Evolutionary conservation across 768 basidiomycete species (phyloP).

Genomic region (Filobasidium wieringae): DNA sequence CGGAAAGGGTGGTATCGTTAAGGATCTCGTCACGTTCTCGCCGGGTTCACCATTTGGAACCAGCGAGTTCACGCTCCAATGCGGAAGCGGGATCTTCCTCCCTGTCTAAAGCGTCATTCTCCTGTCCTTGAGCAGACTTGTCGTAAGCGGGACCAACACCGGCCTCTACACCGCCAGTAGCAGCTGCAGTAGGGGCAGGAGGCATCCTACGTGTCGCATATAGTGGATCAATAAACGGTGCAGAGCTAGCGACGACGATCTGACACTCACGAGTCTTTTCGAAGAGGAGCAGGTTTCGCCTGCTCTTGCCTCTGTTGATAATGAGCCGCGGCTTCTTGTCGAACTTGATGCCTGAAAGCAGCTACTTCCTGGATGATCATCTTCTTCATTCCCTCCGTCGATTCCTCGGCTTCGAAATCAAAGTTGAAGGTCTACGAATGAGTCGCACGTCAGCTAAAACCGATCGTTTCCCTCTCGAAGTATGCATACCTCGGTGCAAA

Average conservation of each 20-base stretch:
- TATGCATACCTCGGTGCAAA: slow-evolving; percentile 56
- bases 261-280: slow-evolving; percentile 24
- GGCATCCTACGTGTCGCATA: not conserved
- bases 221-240: not conserved
- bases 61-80: slow-evolving; percentile 30
- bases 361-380: slow-evolving; percentile 71
- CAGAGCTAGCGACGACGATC: not conserved
- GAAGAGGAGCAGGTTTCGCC: slow-evolving; percentile 12
- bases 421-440: slow-evolving; percentile 68
- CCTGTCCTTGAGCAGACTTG: slow-evolving; percentile 17
- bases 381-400: slow-evolving; percentile 92
- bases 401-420: slow-evolving; percentile 89
- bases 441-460: slow-evolving; percentile 29
- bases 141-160: slow-evolving; percentile 33
- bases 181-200: slow-evolving; percentile 19
- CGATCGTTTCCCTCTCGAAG: no score
- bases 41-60: slow-evolving; percentile 1
- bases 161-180: slow-evolving; percentile 5
- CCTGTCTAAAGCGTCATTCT: slow-evolving; percentile 21
- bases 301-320: slow-evolving; percentile 42
- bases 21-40: no score
- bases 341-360: slow-evolving; percentile 75
- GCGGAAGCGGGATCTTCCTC: slow-evolving; percentile 36
- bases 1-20: no score
- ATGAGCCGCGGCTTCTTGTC: slow-evolving; percentile 62